Evolutionary conservation across 2,329 filamentous ascomycete species (phyloP).

Genomic region (Tolypocladium sp.): DNA sequence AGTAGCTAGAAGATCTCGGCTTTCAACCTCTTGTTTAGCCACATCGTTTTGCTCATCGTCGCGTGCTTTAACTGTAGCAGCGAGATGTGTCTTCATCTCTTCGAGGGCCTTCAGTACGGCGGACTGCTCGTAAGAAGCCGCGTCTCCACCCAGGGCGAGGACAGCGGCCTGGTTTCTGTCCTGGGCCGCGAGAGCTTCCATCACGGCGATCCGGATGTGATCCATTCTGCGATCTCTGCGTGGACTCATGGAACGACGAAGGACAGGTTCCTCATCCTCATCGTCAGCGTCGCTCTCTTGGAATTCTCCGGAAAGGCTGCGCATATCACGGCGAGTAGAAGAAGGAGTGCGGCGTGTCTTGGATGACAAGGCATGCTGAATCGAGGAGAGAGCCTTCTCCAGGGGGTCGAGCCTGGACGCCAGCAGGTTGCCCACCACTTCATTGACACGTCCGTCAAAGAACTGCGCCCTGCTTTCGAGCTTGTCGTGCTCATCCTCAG

Average conservation of each 20-base stretch:
- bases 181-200: slow-evolving; percentile 62
- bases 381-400: slow-evolving; percentile 66
- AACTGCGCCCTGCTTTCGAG: slow-evolving; percentile 73
- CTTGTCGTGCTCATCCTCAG: slow-evolving; percentile 75
- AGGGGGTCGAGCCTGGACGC: slow-evolving; percentile 71
- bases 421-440: slow-evolving; percentile 70
- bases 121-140: slow-evolving; percentile 28
- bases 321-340: slow-evolving; percentile 43
- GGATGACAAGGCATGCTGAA: slow-evolving; percentile 59
- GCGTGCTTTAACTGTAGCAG: slow-evolving; percentile 9
- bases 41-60: slow-evolving; percentile 36
- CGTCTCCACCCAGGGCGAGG: slow-evolving; percentile 13
- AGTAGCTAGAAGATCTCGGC: slow-evolving; percentile 42
- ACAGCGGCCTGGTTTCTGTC: slow-evolving; percentile 29
- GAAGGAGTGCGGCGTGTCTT: slow-evolving; percentile 47
- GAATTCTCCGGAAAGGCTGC: slow-evolving; percentile 60
- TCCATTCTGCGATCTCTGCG: slow-evolving; percentile 71
- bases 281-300: slow-evolving; percentile 89
- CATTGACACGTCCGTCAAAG: slow-evolving; percentile 85
- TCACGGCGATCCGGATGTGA: slow-evolving; percentile 64
- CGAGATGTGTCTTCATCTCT: slow-evolving; percentile 46
- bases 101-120: slow-evolving; percentile 58
- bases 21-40: slow-evolving; percentile 30
- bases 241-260: slow-evolving; percentile 66
- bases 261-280: slow-evolving; percentile 67